Percentiles rank a stretch among this genome's conserved stretches.
phyloP scores from a whole-genome alignment of 169 alveolate species.

The Toxoplasma gondii region DNA sequence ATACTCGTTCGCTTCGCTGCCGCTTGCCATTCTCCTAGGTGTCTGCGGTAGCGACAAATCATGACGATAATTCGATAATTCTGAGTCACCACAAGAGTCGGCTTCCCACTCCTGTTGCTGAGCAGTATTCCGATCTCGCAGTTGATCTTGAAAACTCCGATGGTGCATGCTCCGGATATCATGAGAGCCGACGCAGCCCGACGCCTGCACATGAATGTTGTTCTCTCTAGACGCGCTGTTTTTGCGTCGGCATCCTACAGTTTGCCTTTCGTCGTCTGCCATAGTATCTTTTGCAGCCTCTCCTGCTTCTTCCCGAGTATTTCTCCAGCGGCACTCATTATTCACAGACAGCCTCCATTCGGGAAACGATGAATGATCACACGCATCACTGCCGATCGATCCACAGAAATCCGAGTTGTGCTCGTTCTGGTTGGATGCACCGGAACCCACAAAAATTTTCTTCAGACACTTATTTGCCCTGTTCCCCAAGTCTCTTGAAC shows the following conservation, averaged over 20 bases:
- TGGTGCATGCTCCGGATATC: not conserved
- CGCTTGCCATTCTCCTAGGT: not conserved
- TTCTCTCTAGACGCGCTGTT: not conserved
- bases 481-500: not conserved
- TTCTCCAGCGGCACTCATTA: no score
- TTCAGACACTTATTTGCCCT: not conserved
- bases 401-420: no score
- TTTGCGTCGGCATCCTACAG: not conserved
- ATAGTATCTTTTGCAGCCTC: not conserved
- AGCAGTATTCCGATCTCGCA: not conserved
- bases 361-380: no score
- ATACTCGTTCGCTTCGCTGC: not conserved
- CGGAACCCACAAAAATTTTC: not conserved
- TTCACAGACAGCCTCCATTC: no score
- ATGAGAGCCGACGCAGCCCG: not conserved
- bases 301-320: no score
- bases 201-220: not conserved
- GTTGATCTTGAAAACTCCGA: not conserved
- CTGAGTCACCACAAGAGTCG: not conserved
- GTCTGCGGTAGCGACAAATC: not conserved
- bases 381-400: no score
- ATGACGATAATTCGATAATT: not conserved
- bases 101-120: not conserved
- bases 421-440: not conserved
- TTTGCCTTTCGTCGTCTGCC: not conserved